phyloP scores from a whole-genome alignment of 2,329 filamentous ascomycete genomes.

The Cladosporium sp. region DNA sequence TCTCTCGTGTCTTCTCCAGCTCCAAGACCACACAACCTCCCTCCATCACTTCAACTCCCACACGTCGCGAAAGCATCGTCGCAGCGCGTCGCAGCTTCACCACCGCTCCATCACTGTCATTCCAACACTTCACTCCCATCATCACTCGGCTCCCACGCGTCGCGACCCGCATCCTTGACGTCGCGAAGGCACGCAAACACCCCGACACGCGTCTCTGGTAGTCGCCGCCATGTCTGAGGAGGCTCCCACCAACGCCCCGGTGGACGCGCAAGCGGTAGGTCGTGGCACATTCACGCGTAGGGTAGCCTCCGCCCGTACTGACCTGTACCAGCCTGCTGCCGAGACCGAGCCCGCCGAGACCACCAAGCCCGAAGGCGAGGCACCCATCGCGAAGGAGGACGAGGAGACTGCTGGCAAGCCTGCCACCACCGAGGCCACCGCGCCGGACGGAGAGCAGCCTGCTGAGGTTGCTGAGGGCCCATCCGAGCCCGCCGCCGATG shows the following conservation, averaged over 20 bases:
- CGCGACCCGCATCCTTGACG: constrained; percentile 9
- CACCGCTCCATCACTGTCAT: background rate
- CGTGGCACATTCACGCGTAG: constrained; percentile 6
- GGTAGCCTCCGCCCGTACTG: background rate
- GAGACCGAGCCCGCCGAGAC: constrained; percentile 18
- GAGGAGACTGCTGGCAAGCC: constrained; percentile 25
- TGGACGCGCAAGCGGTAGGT: constrained; percentile 28
- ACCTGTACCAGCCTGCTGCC: constrained; percentile 4
- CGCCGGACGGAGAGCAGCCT: constrained; percentile 22
- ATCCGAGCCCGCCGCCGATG: constrained; percentile 18
- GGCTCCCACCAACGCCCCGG: constrained; percentile 22
- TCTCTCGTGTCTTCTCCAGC: constrained; percentile 11
- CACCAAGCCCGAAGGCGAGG: constrained; percentile 23
- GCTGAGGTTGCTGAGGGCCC: constrained; percentile 20
- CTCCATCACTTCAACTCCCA: constrained; percentile 10
- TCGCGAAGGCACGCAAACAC: constrained; percentile 9
- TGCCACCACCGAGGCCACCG: constrained; percentile 24
- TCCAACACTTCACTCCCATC: background rate
- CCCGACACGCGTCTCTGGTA: constrained; percentile 13
- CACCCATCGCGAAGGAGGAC: constrained; percentile 23
- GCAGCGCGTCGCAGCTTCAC: constrained; percentile 11
- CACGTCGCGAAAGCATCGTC: constrained; percentile 10
- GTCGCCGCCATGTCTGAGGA: constrained; percentile 30
- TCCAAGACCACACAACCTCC: constrained; percentile 10
- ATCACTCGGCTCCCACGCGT: constrained; percentile 11